Evolutionary conservation across 305 asterid species (phyloP).

Genomic region (Fraxinus latifolia): DNA sequence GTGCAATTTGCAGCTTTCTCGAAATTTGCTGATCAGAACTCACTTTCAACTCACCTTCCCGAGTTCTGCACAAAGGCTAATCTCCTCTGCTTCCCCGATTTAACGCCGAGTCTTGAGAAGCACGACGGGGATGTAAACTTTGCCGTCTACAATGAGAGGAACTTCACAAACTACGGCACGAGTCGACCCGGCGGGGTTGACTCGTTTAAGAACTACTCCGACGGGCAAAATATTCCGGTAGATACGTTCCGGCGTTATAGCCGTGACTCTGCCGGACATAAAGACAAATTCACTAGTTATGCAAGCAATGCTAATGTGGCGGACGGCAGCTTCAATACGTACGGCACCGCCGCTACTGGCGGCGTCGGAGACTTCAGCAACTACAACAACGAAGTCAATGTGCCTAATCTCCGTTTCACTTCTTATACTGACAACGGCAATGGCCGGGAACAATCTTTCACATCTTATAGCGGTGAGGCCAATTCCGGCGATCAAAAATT

Average conservation of each 20-base stretch:
- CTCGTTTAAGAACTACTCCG: slow-evolving; percentile 48
- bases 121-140: slow-evolving; percentile 45
- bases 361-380: slow-evolving; percentile 55
- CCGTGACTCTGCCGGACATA: slow-evolving; percentile 54
- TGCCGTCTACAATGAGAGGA: slow-evolving; percentile 26
- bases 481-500: slow-evolving; percentile 64
- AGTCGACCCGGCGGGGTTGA: slow-evolving; percentile 40
- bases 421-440: slow-evolving; percentile 60
- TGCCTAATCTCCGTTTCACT: slow-evolving; percentile 58
- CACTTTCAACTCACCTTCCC: slow-evolving; percentile 55
- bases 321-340: slow-evolving; percentile 70
- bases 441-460: slow-evolving; percentile 53
- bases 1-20: slow-evolving; percentile 54
- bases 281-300: slow-evolving; percentile 53
- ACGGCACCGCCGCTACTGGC: slow-evolving; percentile 57
- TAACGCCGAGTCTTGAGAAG: slow-evolving; percentile 54
- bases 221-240: slow-evolving; percentile 27
- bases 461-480: slow-evolving; percentile 39
- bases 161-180: slow-evolving; percentile 65
- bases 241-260: slow-evolving; percentile 60
- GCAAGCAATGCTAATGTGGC: slow-evolving; percentile 50
- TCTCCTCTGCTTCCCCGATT: slow-evolving; percentile 66
- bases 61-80: slow-evolving; percentile 67
- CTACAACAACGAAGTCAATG: slow-evolving; percentile 44
- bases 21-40: slow-evolving; percentile 55